These are phyloP conservation scores for Eucalyptus victrix DNA, from an alignment of 345 rosid genomes.

Conservation along the genomic window DNA sequence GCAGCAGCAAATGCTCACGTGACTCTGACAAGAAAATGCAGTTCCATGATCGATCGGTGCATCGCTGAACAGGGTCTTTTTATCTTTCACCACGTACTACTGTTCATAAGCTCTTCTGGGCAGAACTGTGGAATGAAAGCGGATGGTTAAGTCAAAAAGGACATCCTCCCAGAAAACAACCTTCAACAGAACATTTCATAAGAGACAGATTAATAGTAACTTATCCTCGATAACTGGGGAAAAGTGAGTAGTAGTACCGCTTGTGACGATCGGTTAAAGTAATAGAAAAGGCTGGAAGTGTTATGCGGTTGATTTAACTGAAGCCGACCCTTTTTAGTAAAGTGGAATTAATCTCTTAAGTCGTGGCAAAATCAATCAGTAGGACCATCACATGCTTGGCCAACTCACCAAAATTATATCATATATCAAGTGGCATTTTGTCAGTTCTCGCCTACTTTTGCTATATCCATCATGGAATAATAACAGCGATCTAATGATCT, in stretches of 20 bases:
- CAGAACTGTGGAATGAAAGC: neutral
- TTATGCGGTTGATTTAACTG: neutral
- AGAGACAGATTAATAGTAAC: neutral
- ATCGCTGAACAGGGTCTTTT: neutral
- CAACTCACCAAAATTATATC: conserved; percentile 38
- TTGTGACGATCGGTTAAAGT: neutral
- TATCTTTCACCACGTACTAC: neutral
- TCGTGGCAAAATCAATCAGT: conserved; percentile 16
- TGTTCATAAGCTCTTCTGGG: neutral
- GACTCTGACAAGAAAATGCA: neutral
- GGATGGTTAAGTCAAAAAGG: neutral
- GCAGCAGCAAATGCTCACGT: neutral
- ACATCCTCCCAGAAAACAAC: neutral
- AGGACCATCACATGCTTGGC: conserved; percentile 27
- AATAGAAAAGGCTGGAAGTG: neutral
- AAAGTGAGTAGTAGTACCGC: neutral
- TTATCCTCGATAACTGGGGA: neutral
- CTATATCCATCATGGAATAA: conserved; percentile 8
- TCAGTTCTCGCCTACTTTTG: conserved; percentile 19
- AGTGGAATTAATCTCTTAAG: neutral
- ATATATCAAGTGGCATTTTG: conserved; percentile 34
- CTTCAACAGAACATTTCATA: neutral
- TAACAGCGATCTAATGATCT: neutral
- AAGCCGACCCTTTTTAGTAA: neutral
- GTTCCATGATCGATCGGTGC: neutral